Evolutionary conservation across 257 asterid genomes (phyloP), one percentile per base, ranked within the genome.

Genomic region (Gynochthodes officinalis): DNA sequence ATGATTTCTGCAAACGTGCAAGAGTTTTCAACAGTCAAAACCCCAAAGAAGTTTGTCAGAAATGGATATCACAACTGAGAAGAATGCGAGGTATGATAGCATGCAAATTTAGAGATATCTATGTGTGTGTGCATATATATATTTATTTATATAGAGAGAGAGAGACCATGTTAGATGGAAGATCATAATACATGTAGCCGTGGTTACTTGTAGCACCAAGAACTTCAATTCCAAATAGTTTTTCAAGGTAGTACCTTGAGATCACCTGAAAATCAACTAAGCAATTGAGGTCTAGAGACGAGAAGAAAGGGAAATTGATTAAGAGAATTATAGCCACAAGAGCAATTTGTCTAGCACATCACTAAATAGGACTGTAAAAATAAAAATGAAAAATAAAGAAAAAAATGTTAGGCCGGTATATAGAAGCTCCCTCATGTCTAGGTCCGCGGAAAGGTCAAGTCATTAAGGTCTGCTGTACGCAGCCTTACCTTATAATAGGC

Each of bases 131-230:
- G n/a, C n/a, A n/a, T n/a, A n/a, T n/a, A n/a, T n/a, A n/a, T n/a
- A n/a, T n/a, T n/a, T n/a, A n/a, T n/a, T n/a, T n/a, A n/a, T n/a
- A n/a, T n/a, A 69, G 81, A 73, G 76, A 43, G 82, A 72, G 79
- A 54, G 73, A n/a, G 27, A 94, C 99, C 99, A 94, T 87, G 69
- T 94, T 94, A 7, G 95, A 79, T 71, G 96, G 95, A 80, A 94
- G 97, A 80, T 94, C 97, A 28, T 72, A 89, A 82, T 91, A 89
- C 90, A 91, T 87, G 78, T 84, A 88, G 82, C 85, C 86, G 32
- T 62, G 73, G 66, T 94, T 92, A 77, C 89, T 86, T 28, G 96
- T 91, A 71, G 94, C 96, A 67, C 89, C 93, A 74, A 89, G 70
- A 71, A 74, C 80, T 35, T 75, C 81, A 0, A 91, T 95, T 73